These are phyloP conservation scores for Tetrapyrgos nigripes DNA, from an alignment of 1,284 basidiomycete genomes.

Conservation along the genomic window DNA sequence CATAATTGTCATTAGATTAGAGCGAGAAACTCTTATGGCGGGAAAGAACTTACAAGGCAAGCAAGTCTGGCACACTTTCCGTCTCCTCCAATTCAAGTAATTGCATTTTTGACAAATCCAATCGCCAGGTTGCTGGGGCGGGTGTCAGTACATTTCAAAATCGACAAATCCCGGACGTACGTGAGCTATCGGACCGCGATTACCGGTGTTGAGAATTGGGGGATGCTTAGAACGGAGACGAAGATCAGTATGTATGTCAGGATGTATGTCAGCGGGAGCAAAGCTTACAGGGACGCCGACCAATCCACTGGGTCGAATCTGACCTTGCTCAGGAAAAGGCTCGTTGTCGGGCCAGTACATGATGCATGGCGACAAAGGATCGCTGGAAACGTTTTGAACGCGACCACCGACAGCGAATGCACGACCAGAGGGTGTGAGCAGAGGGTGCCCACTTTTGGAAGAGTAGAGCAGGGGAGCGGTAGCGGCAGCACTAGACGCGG, in stretches of 20 bases:
- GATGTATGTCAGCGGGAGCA: not conserved
- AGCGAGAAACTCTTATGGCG: constrained; percentile 16
- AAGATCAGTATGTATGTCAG: constrained; percentile 3
- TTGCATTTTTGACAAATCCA: constrained; percentile 88
- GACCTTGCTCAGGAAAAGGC: constrained; percentile 74
- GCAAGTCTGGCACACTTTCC: constrained; percentile 90
- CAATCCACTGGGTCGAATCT: constrained; percentile 68
- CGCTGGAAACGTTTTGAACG: constrained; percentile 76
- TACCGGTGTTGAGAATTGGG: constrained; percentile 88
- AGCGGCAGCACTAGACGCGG: not conserved
- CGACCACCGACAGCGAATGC: constrained; percentile 75
- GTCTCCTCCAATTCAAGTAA: constrained; percentile 85
- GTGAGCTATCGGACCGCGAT: constrained; percentile 80
- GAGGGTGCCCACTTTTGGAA: constrained; percentile 51
- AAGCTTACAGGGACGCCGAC: constrained; percentile 59
- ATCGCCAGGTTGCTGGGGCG: constrained; percentile 84
- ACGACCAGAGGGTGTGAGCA: constrained; percentile 80
- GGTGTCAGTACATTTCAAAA: not conserved
- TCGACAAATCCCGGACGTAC: constrained; percentile 36
- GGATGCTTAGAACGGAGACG: constrained; percentile 58
- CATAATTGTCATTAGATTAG: constrained; percentile 1
- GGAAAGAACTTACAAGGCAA: constrained; percentile 68
- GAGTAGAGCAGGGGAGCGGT: constrained; percentile 36
- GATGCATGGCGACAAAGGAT: constrained; percentile 73
- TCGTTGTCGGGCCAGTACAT: constrained; percentile 91